A percentile compares a stretch with the other conserved stretches of the same genome.
Conservation (phyloP, 2,329 filamentous ascomycete species). For the Fusarium duplospermum region DNA sequence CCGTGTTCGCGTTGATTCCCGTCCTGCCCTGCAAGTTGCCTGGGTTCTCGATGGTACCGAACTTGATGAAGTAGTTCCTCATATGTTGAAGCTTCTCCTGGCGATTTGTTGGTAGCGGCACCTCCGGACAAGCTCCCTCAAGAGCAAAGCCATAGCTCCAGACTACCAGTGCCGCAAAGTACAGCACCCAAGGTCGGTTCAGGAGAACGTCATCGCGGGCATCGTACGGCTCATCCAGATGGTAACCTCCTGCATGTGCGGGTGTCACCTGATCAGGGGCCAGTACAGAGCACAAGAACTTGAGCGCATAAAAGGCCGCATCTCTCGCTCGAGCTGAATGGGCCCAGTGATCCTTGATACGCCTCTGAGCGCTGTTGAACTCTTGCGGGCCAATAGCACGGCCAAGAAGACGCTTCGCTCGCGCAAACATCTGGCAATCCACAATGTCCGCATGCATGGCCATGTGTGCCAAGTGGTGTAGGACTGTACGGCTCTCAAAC, state of each 20-base stretch:
- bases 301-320: conserved; percentile 90
- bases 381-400: conserved; percentile 86
- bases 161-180: conserved; percentile 90
- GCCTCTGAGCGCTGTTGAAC: conserved; percentile 79
- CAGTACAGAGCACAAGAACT: conserved; percentile 88
- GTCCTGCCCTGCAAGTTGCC: conserved; percentile 79
- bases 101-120: conserved; percentile 65
- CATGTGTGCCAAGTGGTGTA: conserved; percentile 97
- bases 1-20: conserved; percentile 85
- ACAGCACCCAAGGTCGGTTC: conserved; percentile 94
- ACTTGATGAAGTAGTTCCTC: conserved; percentile 78
- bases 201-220: conserved; percentile 90
- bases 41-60: conserved; percentile 78
- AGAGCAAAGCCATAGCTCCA: conserved; percentile 96
- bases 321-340: conserved; percentile 88
- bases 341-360: conserved; percentile 92
- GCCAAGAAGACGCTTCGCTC: conserved; percentile 85
- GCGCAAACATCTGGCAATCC: conserved; percentile 96
- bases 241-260: conserved; percentile 53
- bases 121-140: conserved; percentile 77
- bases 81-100: conserved; percentile 81
- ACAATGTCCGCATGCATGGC: conserved; percentile 97
- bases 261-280: conserved; percentile 61
- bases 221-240: conserved; percentile 71
- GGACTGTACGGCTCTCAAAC: conserved; percentile 87